Base-by-base conservation (phyloP, 371 early-diverging fungal species). In the Rhizomucor pusillus region DNA sequence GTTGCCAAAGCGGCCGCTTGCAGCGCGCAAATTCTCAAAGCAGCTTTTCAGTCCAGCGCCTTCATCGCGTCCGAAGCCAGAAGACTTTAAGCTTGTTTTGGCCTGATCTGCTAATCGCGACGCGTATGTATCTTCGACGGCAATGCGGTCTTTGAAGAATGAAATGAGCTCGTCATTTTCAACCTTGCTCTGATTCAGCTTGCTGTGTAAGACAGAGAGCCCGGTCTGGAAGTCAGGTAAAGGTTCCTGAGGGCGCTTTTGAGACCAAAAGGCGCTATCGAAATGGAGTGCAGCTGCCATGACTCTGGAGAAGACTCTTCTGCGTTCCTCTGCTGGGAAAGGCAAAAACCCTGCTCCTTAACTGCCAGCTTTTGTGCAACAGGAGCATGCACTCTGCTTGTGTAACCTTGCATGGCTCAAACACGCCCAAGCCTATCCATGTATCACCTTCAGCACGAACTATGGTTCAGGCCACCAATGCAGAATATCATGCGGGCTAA, bases 101-200 rank as follows among this genome's bases (percentile, higher is more conserved):
- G 81, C 75, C 55, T 87, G 81, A 43, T 84, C 79, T 12, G 65
- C 68, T 47, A 89, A 67, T 40, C 71, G 76, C 34, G 47, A 69
- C 1, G 81, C 85, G 57, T 85, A 87, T 9, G 62, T 63, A 53
- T 88, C 83, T 58, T 88, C 88, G 23, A 82, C 76, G 1, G 82
- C 75, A 36, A 84, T 79, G 6, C 89, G 79, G 35, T 88, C 89
- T 52, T 81, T 79, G 43, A 90, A 69, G 52, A 86, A 86, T 33
- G 55, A 55, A 39, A 89, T 65, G 39, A 90, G 67, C 68, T 90
- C 90, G 45, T 88, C 88, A 62, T 85, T 82, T 57, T 90, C 90
- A 1, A 73, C 63, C 18, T 73, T 78, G 43, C 88, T 87, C 56
- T 90, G 90, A 43, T 75, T 79, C 11, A 89, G 59, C 60, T 89